phyloP scores from a whole-genome alignment of 1,284 basidiomycete genomes.

The Pseudozyma sp. region DNA sequence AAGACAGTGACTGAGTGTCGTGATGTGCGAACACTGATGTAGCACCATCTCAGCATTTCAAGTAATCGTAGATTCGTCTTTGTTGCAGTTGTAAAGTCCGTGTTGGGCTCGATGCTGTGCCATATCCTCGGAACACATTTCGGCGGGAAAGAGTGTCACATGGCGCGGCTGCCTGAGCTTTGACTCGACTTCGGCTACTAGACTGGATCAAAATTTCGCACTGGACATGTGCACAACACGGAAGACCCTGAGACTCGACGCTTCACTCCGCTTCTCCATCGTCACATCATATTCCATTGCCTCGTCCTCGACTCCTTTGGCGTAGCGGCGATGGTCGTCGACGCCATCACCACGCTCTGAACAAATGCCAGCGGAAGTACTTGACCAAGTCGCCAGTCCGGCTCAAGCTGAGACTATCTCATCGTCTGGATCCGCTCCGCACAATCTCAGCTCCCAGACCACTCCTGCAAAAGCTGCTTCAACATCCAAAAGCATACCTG shows the following conservation, averaged over 20 bases:
- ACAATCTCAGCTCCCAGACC: neutral
- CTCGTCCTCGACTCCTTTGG: neutral
- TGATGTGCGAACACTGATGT: neutral
- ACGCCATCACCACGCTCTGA: neutral
- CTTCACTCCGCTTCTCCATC: conserved; percentile 3
- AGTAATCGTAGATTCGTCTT: too few species aligned
- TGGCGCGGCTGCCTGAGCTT: neutral
- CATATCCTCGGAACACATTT: neutral
- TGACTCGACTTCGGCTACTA: conserved; percentile 20
- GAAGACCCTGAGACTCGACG: conserved; percentile 15
- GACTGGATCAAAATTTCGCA: conserved; percentile 18
- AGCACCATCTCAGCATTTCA: too few species aligned
- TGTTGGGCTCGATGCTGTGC: neutral
- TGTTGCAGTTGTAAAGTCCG: too few species aligned
- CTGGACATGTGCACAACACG: neutral
- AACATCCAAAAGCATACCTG: neutral
- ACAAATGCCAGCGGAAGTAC: conserved; percentile 14
- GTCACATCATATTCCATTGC: conserved; percentile 1
- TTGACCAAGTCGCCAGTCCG: neutral
- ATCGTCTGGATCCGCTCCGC: neutral
- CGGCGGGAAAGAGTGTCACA: conserved; percentile 2
- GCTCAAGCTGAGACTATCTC: conserved; percentile 1
- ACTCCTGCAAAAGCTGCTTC: conserved; percentile 4
- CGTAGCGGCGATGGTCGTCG: neutral
- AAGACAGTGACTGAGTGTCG: conserved; percentile 36